Conservation (phyloP, 1,284 basidiomycete genomes). For the Thecaphora frezii region DNA sequence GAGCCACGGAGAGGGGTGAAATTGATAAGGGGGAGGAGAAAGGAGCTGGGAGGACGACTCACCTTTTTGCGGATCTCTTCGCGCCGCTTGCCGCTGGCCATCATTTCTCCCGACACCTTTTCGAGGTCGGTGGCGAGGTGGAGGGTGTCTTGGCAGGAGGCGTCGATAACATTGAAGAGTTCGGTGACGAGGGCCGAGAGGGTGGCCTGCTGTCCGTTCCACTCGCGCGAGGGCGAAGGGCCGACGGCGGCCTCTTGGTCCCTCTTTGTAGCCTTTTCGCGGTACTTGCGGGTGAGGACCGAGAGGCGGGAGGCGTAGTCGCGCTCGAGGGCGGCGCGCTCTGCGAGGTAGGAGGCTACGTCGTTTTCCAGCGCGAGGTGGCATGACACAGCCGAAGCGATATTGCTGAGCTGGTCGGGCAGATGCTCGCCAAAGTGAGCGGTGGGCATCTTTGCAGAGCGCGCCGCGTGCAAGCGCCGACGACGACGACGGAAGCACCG, state of each 20-base stretch:
- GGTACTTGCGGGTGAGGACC: conserved; percentile 31
- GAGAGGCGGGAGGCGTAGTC: conserved; percentile 38
- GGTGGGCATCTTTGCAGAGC: background rate
- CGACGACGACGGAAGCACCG: no score
- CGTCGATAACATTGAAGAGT: conserved; percentile 18
- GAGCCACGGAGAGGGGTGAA: background rate
- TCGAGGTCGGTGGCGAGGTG: conserved; percentile 21
- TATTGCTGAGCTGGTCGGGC: conserved; percentile 28
- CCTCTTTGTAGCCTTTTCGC: conserved; percentile 29
- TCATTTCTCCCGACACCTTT: conserved; percentile 16
- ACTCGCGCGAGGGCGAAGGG: conserved; percentile 28
- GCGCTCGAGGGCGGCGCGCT: conserved; percentile 40
- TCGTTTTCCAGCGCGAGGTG: conserved; percentile 34
- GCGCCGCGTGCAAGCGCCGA: no score
- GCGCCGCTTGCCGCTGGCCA: conserved; percentile 13
- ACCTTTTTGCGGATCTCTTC: conserved; percentile 37
- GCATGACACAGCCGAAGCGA: conserved; percentile 24
- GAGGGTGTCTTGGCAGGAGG: conserved; percentile 13
- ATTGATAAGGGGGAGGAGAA: no score
- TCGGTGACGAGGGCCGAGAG: conserved; percentile 14
- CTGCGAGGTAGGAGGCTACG: conserved; percentile 29
- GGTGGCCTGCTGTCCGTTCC: conserved; percentile 28
- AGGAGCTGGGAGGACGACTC: no score
- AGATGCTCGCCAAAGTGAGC: conserved; percentile 18
- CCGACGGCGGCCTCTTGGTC: conserved; percentile 35